Conservation (phyloP, 352 stramenopile species). For the Globisporangium paddicum region DNA sequence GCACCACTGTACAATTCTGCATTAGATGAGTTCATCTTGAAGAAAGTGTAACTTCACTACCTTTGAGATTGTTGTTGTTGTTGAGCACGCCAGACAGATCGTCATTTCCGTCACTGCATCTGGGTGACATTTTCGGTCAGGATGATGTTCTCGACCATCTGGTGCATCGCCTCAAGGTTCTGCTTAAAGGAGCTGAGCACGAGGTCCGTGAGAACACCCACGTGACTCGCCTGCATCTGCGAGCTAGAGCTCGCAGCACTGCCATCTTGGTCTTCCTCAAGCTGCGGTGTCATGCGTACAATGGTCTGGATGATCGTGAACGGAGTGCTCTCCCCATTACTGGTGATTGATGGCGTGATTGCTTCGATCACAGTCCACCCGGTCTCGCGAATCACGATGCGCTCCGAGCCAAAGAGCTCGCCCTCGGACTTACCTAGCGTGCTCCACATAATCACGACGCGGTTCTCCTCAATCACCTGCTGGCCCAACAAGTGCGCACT, state of each 20-base stretch:
- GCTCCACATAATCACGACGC: not conserved
- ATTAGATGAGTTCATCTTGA: too few species aligned
- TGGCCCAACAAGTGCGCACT: not conserved
- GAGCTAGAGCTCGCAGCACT: not conserved
- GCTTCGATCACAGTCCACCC: constrained; percentile 9
- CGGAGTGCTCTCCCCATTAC: not conserved
- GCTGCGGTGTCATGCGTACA: not conserved
- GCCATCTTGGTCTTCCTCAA: not conserved
- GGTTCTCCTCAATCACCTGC: not conserved
- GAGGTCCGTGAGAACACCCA: constrained; percentile 7
- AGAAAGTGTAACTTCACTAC: too few species aligned
- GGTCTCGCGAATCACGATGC: not conserved
- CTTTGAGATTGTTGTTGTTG: too few species aligned
- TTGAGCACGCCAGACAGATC: too few species aligned
- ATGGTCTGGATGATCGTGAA: constrained; percentile 3
- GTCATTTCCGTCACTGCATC: too few species aligned
- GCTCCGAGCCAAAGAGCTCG: not conserved
- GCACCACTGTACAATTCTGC: too few species aligned
- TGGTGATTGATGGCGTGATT: not conserved
- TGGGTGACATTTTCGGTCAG: too few species aligned
- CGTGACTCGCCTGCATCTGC: constrained; percentile 15
- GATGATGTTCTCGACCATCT: constrained; percentile 7
- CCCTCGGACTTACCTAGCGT: not conserved
- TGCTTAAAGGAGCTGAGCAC: constrained; percentile 5
- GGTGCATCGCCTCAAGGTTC: constrained; percentile 8